Evolutionary conservation across 768 basidiomycete genomes (phyloP).

Genomic region (Leccinum subtestaceum): DNA sequence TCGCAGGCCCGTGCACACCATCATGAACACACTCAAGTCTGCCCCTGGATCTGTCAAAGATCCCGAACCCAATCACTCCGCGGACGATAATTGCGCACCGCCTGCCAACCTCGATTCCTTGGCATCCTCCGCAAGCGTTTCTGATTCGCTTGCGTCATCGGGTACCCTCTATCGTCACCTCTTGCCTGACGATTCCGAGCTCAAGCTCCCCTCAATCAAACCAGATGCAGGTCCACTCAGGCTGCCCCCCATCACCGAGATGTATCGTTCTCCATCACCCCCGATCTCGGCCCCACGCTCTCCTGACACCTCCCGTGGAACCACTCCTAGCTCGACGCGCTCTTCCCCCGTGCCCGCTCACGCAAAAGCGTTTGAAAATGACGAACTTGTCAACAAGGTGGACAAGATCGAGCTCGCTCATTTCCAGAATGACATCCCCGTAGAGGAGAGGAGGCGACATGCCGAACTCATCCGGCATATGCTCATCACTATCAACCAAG

Average conservation of each 20-base stretch:
- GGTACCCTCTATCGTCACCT: constrained; percentile 56
- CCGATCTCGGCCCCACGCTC: constrained; percentile 24
- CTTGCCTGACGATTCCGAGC: constrained; percentile 57
- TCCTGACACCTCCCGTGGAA: constrained; percentile 31
- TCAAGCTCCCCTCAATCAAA: constrained; percentile 65
- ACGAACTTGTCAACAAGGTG: constrained; percentile 43
- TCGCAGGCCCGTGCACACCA: constrained; percentile 29
- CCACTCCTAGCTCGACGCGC: constrained; percentile 35
- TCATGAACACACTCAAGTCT: constrained; percentile 29
- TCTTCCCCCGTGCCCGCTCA: constrained; percentile 40
- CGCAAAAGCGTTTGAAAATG: constrained; percentile 32
- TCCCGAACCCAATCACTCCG: constrained; percentile 45
- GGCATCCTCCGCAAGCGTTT: constrained; percentile 24
- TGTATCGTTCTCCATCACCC: constrained; percentile 56
- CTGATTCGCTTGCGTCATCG: constrained; percentile 29
- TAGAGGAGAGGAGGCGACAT: constrained; percentile 57
- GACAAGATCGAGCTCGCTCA: constrained; percentile 50
- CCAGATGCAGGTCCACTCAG: constrained; percentile 31
- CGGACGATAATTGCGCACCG: constrained; percentile 8
- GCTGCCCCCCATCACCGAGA: constrained; percentile 31
- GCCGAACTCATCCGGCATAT: constrained; percentile 66
- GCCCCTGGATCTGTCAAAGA: constrained; percentile 29
- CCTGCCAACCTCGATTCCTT: constrained; percentile 35
- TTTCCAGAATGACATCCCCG: constrained; percentile 29
- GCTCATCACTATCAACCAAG: constrained; percentile 64